Percentiles rank a stretch among this genome's conserved stretches.
phyloP scores from a whole-genome alignment of 2,329 filamentous ascomycete species.

The Teratosphaeriaceae sp. region DNA sequence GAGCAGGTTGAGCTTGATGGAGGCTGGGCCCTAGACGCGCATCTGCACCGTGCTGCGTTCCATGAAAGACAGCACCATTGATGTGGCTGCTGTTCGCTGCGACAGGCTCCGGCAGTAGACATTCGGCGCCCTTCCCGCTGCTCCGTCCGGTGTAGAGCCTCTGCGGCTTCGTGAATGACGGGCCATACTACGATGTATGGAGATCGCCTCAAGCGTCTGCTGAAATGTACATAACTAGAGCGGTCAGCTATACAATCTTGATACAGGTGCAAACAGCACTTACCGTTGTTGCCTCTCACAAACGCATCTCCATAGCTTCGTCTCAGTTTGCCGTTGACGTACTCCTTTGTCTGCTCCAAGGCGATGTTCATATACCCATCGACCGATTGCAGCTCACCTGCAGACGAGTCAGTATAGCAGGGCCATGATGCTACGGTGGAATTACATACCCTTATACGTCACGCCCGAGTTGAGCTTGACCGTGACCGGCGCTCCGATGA shows the following conservation, averaged over 20 bases:
- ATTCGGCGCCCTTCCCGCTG: no score
- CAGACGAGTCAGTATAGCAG: background rate
- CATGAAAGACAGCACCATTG: no score
- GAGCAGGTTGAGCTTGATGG: no score
- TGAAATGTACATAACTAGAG: conserved; percentile 64
- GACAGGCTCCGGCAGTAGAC: no score
- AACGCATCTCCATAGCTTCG: conserved; percentile 91
- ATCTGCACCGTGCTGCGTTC: no score
- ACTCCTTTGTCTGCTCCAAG: conserved; percentile 90
- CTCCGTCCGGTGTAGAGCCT: no score
- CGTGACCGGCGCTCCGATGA: conserved; percentile 88
- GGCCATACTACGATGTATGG: no score
- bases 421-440: no score
- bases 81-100: no score
- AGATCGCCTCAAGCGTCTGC: conserved; percentile 53
- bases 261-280: conserved; percentile 3
- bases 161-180: no score
- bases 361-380: conserved; percentile 99
- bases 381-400: conserved; percentile 91
- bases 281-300: conserved; percentile 92
- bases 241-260: conserved; percentile 2
- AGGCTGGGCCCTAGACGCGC: no score
- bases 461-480: conserved; percentile 99
- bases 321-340: conserved; percentile 74
- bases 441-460: conserved; percentile 78